Conservation (phyloP, 2,329 filamentous ascomycete species). For the Fusarium scirpi region DNA sequence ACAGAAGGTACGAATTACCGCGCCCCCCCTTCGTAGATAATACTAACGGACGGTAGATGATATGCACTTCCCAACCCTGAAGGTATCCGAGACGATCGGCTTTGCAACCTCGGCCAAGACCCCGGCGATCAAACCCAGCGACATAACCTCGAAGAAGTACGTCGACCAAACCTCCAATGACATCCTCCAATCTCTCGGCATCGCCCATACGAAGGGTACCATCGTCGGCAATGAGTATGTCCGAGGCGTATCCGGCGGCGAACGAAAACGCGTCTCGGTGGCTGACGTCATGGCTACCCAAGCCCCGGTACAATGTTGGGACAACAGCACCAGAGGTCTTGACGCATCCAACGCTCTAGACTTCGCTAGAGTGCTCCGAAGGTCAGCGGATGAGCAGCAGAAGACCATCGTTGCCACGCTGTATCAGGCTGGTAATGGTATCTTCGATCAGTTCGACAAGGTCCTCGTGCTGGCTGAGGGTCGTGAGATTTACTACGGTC, state of each 20-base stretch:
- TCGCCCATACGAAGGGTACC: not conserved
- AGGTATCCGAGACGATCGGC: not conserved
- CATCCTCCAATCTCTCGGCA: not conserved
- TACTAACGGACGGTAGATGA: not conserved
- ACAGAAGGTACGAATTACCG: not conserved
- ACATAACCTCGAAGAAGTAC: not conserved
- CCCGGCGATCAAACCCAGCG: not conserved
- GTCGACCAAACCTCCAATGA: not conserved
- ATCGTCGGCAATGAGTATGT: not conserved
- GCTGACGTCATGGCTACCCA: not conserved
- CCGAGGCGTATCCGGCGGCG: not conserved
- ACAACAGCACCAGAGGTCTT: not conserved
- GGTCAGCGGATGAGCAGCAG: not conserved
- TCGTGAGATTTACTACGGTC: not conserved
- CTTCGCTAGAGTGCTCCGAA: not conserved
- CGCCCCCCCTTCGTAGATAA: fast-evolving
- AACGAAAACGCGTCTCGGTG: not conserved
- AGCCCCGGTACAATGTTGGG: conserved; percentile 1
- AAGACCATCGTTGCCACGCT: not conserved
- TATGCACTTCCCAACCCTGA: not conserved
- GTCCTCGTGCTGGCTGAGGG: not conserved
- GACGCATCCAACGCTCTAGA: not conserved
- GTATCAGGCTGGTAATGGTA: not conserved
- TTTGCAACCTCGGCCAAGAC: not conserved
- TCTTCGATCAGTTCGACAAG: conserved; percentile 1